Percentiles rank a stretch among this genome's conserved stretches.
Evolutionary conservation across 768 basidiomycete genomes (phyloP).

Genomic region (Kwoniella shandongensis): DNA sequence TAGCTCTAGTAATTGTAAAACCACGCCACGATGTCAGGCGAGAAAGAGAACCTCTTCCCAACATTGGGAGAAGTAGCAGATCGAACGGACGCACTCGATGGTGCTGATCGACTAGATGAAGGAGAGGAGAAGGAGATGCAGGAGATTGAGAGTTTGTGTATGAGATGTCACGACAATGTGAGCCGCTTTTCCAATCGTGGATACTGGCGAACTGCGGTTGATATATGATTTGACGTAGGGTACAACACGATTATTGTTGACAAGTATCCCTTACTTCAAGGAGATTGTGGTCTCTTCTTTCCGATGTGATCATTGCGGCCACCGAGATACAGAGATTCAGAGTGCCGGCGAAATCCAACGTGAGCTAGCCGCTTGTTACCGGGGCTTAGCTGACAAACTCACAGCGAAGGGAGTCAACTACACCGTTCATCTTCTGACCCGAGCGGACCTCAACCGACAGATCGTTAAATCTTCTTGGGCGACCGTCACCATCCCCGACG

Average conservation of each 20-base stretch:
- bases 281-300: slow-evolving; percentile 97
- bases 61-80: slow-evolving; percentile 62
- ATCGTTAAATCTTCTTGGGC: slow-evolving; percentile 83
- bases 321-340: slow-evolving; percentile 89
- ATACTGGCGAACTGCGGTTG: too few species aligned
- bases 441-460: slow-evolving; percentile 84
- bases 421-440: slow-evolving; percentile 71
- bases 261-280: slow-evolving; percentile 89
- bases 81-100: slow-evolving; percentile 56
- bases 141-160: slow-evolving; percentile 87
- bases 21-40: slow-evolving; percentile 22
- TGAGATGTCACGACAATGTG: slow-evolving; percentile 89
- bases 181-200: slow-evolving; percentile 49
- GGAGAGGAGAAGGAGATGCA: slow-evolving; percentile 67
- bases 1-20: neutral
- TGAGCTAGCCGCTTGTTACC: too few species aligned
- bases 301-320: slow-evolving; percentile 88
- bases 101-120: slow-evolving; percentile 49
- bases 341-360: slow-evolving; percentile 82
- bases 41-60: slow-evolving; percentile 60
- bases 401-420: slow-evolving; percentile 75
- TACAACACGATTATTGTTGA: slow-evolving; percentile 79
- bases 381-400: neutral
- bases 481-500: slow-evolving; percentile 79
- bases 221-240: slow-evolving; percentile 67